These are phyloP conservation scores for Biscutella laevigata DNA, from an alignment of 441 rosid genomes.

Conservation along the genomic window DNA sequence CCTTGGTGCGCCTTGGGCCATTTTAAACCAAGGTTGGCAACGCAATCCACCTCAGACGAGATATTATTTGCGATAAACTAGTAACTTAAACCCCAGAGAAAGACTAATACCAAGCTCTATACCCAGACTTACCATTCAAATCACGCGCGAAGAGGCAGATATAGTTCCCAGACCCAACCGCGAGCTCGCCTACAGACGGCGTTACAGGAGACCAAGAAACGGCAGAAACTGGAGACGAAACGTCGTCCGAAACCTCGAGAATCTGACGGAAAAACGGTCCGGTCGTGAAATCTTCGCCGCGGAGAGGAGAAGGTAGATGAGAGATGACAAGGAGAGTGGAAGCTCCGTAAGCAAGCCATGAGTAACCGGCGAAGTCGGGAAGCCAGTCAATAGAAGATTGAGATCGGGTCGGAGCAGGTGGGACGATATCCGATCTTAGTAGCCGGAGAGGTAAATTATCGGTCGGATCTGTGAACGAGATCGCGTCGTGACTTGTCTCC, in stretches of 20 bases:
- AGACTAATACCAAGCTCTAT: neutral
- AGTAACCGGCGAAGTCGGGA: conserved; percentile 73
- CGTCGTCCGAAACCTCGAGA: conserved; percentile 48
- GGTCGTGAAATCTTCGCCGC: conserved; percentile 41
- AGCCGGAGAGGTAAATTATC: conserved; percentile 53
- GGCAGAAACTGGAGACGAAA: conserved; percentile 40
- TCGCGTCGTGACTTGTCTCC: conserved; percentile 27
- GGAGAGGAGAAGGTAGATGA: conserved; percentile 83
- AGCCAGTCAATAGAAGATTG: conserved; percentile 72
- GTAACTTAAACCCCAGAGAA: neutral
- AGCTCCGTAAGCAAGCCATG: conserved; percentile 94
- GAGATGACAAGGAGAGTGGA: conserved; percentile 82
- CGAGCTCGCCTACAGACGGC: conserved; percentile 77
- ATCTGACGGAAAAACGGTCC: conserved; percentile 78
- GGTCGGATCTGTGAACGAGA: conserved; percentile 34
- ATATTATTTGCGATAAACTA: too few relatives aligned
- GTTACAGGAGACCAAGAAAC: conserved; percentile 74
- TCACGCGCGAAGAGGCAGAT: conserved; percentile 43
- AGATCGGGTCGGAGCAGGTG: conserved; percentile 66
- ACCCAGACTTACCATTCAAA: conserved; percentile 32
- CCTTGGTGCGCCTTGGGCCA: too few relatives aligned
- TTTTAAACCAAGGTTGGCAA: too few relatives aligned
- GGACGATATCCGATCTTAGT: conserved; percentile 53
- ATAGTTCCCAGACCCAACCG: conserved; percentile 57
- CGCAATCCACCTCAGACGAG: too few relatives aligned